Percentiles rank a stretch among this genome's conserved stretches.
phyloP scores from a whole-genome alignment of 169 alveolate species.

The Plasmodium berghei region DNA sequence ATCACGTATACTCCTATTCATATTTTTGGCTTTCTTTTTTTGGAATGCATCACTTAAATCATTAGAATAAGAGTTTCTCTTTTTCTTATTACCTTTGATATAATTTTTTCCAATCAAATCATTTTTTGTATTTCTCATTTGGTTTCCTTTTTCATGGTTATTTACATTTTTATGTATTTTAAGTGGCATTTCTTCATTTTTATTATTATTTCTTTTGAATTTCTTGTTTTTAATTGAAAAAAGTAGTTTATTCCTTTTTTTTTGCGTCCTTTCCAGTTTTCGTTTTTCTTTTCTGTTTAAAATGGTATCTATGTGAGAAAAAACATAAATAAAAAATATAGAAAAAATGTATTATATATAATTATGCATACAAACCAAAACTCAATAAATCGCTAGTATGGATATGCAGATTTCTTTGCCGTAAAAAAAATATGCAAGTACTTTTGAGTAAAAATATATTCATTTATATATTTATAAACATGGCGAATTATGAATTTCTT shows the following conservation, averaged over 20 bases:
- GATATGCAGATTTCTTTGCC: no score
- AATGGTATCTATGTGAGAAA: slow-evolving; percentile 48
- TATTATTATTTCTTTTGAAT: slow-evolving; percentile 4
- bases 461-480: no score
- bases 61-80: slow-evolving; percentile 8
- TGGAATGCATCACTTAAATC: slow-evolving; percentile 15
- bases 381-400: no score
- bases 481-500: no score
- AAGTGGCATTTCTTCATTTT: background rate
- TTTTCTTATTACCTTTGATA: background rate
- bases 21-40: background rate
- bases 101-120: background rate
- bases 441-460: no score
- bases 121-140: background rate
- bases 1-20: slow-evolving; percentile 12
- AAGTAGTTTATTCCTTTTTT: slow-evolving; percentile 78
- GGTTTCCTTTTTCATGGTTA: slow-evolving; percentile 3
- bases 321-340: background rate
- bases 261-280: slow-evolving; percentile 76
- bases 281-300: slow-evolving; percentile 77
- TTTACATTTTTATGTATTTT: slow-evolving; percentile 2
- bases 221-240: slow-evolving; percentile 72
- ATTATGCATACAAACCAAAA: no score
- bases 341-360: no score
- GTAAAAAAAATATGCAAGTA: no score